phyloP scores from a whole-genome alignment of 2,329 filamentous ascomycete species.

The Alternaria sp. region DNA sequence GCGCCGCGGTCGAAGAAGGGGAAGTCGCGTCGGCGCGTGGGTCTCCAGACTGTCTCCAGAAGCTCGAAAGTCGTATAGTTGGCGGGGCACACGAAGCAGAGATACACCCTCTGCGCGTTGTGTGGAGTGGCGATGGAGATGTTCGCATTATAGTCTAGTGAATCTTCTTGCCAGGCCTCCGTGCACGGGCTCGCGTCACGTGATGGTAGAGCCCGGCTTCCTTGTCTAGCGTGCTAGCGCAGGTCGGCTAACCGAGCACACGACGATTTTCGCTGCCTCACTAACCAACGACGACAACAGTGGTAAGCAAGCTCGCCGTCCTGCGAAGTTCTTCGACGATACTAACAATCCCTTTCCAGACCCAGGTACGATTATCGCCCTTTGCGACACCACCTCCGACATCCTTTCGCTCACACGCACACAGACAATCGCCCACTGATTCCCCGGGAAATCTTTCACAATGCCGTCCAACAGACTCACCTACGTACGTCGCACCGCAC shows the following conservation, averaged over 20 bases:
- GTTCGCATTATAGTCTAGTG: background rate
- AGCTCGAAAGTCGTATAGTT: slow-evolving; percentile 15
- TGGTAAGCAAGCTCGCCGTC: slow-evolving; percentile 36
- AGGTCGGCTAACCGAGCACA: slow-evolving; percentile 13
- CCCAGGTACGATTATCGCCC: slow-evolving; percentile 33
- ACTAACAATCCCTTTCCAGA: slow-evolving; percentile 21
- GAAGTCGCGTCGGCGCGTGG: slow-evolving; percentile 33
- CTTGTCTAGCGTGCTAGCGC: slow-evolving; percentile 18
- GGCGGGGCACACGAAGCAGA: slow-evolving; percentile 26
- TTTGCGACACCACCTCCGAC: slow-evolving; percentile 1
- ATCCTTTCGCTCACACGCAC: slow-evolving; percentile 33
- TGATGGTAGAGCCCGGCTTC: background rate
- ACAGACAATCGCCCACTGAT: slow-evolving; percentile 42
- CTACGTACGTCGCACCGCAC: slow-evolving; percentile 56
- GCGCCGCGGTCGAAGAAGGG: slow-evolving; percentile 24
- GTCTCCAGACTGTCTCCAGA: slow-evolving; percentile 12
- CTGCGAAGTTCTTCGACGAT: slow-evolving; percentile 13
- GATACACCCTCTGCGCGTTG: slow-evolving; percentile 36
- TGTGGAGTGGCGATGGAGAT: slow-evolving; percentile 34
- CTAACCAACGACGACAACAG: slow-evolving; percentile 39
- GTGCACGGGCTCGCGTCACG: background rate
- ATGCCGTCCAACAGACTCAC: slow-evolving; percentile 63
- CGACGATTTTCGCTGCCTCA: slow-evolving; percentile 15
- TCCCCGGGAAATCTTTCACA: slow-evolving; percentile 50
- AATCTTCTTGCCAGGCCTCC: background rate